phyloP scores from a whole-genome alignment of 2,329 filamentous ascomycete species.

The Trichoderma aggressivum region DNA sequence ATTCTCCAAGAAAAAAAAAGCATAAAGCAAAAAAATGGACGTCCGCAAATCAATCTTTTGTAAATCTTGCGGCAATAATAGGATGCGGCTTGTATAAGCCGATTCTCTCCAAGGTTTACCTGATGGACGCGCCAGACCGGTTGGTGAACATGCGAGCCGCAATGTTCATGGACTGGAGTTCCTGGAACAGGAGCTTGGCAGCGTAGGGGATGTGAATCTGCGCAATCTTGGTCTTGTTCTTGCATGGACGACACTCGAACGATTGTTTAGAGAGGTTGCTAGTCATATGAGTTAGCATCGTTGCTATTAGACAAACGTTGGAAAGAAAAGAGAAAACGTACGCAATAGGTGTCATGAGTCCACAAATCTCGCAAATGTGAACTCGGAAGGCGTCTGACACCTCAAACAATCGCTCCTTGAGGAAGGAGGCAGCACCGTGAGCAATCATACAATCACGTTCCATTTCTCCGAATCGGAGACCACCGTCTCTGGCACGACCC shows the following conservation, averaged over 20 bases:
- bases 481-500: conserved; percentile 95
- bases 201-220: conserved; percentile 98
- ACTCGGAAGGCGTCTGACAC: conserved; percentile 97
- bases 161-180: conserved; percentile 97
- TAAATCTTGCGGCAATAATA: not conserved
- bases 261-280: conserved; percentile 93
- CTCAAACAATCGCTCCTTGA: conserved; percentile 96
- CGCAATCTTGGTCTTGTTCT: conserved; percentile 98
- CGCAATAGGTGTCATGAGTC: conserved; percentile 98
- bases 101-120: conserved; percentile 38
- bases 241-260: conserved; percentile 95
- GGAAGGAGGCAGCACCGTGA: conserved; percentile 93
- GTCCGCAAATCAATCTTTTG: not conserved
- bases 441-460: conserved; percentile 99
- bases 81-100: conserved; percentile 16
- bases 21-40: not conserved
- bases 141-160: conserved; percentile 95
- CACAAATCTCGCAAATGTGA: conserved; percentile 97
- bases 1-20: not conserved
- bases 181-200: conserved; percentile 96
- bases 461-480: conserved; percentile 99
- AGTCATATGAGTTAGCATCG: conserved; percentile 33
- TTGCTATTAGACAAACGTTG: not conserved
- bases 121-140: conserved; percentile 69
- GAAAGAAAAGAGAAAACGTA: conserved; percentile 52